Evolutionary conservation across 2,329 filamentous ascomycete genomes (phyloP).

Genomic region (Colletotrichum brevisporum): DNA sequence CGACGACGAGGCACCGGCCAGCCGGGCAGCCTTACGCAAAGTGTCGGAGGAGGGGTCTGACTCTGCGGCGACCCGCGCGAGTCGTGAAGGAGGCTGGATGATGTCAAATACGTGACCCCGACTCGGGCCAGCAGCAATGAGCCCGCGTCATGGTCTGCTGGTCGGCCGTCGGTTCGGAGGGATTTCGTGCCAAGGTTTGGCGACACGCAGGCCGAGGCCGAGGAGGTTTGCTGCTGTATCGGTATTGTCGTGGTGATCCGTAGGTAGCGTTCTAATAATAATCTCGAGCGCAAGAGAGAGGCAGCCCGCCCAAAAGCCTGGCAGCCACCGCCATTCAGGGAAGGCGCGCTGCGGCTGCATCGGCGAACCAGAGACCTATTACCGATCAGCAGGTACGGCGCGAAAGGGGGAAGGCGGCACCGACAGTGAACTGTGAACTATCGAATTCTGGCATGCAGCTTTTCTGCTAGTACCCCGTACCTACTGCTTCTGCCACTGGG

Average conservation of each 20-base stretch:
- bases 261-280: neutral
- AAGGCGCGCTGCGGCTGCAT: conserved; percentile 4
- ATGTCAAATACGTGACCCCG: neutral
- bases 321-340: conserved; percentile 6
- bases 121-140: neutral
- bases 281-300: neutral
- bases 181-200: neutral
- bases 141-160: neutral
- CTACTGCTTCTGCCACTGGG: no score
- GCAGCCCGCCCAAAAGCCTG: neutral
- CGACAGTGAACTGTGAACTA: conserved; percentile 15
- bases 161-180: neutral
- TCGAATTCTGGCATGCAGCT: conserved; percentile 32
- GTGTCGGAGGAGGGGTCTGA: neutral
- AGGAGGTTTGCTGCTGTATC: neutral
- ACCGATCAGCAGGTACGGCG: conserved; percentile 22
- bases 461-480: no score
- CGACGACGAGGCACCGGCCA: neutral
- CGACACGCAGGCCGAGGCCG: neutral
- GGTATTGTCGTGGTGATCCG: neutral
- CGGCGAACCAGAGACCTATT: conserved; percentile 6
- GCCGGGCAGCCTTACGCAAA: neutral
- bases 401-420: conserved; percentile 2
- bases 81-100: neutral
- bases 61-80: neutral